Evolutionary conservation across 352 stramenopile genomes (phyloP).

Genomic region (Phytopythium litorale): DNA sequence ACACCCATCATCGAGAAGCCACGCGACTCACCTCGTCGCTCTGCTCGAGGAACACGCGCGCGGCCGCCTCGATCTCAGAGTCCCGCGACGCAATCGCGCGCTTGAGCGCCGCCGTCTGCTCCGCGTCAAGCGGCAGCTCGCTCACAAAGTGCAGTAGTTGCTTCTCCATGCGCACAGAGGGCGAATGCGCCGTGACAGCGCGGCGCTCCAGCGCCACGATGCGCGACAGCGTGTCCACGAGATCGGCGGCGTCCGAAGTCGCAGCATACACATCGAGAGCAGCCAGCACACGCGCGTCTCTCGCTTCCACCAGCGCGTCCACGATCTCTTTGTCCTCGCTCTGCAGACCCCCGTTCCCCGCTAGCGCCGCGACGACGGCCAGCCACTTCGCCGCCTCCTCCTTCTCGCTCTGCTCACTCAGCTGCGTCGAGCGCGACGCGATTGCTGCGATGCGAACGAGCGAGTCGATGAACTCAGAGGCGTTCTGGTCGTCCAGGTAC

Average conservation of each 20-base stretch:
- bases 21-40: conserved; percentile 33
- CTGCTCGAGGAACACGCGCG: conserved; percentile 34
- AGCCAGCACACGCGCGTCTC: conserved; percentile 41
- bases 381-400: conserved; percentile 18
- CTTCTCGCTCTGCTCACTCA: conserved; percentile 9
- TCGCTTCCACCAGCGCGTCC: conserved; percentile 21
- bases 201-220: conserved; percentile 19
- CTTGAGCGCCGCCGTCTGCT: conserved; percentile 33
- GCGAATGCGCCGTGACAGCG: neutral
- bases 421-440: conserved; percentile 1
- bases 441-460: conserved; percentile 35
- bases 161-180: conserved; percentile 26
- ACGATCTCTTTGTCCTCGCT: conserved; percentile 19
- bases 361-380: conserved; percentile 23
- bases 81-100: conserved; percentile 33
- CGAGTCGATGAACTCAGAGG: conserved; percentile 61
- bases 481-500: conserved; percentile 59
- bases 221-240: conserved; percentile 50
- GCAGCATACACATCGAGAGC: conserved; percentile 52
- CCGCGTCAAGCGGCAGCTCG: conserved; percentile 21
- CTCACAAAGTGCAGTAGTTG: conserved; percentile 37
- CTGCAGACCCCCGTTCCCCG: conserved; percentile 21
- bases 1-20: neutral
- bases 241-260: conserved; percentile 45
- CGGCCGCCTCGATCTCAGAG: conserved; percentile 32